These are phyloP conservation scores for Pelargonium cotyledonis DNA, from an alignment of 441 rosid species.

Conservation along the genomic window DNA sequence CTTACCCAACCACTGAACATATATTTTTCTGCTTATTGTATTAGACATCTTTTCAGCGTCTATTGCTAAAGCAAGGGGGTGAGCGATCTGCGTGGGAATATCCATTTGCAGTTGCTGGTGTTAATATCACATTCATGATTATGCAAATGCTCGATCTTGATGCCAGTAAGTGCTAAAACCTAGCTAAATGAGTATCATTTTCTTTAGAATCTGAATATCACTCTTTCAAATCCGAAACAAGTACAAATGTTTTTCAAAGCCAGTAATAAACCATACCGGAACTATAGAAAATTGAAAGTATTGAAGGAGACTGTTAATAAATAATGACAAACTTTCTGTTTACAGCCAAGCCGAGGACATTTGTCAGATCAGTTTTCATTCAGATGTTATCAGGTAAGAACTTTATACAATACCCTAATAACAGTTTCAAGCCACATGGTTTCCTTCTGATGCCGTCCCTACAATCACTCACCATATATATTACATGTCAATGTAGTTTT, in stretches of 20 bases:
- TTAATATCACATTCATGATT: conserved; percentile 87
- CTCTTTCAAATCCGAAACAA: neutral
- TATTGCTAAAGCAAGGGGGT: conserved; percentile 68
- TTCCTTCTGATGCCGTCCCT: no score
- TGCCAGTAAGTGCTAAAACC: conserved; percentile 45
- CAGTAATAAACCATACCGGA: neutral
- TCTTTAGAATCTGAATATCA: conserved; percentile 3
- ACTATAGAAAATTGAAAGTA: no score
- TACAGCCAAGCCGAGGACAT: conserved; percentile 74
- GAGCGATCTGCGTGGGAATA: conserved; percentile 85
- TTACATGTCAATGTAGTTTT: no score
- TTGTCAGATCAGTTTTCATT: conserved; percentile 62
- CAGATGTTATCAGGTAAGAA: conserved; percentile 78
- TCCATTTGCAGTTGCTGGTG: conserved; percentile 97
- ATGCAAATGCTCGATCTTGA: conserved; percentile 94
- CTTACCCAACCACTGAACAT: neutral
- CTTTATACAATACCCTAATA: neutral
- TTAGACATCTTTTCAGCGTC: conserved; percentile 66
- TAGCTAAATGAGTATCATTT: neutral
- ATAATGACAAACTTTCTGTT: no score
- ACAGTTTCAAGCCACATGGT: no score
- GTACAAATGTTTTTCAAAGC: neutral
- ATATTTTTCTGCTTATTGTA: conserved; percentile 2
- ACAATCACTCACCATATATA: no score
- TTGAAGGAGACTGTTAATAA: no score